Evolutionary conservation across 129 eudicot species (phyloP), one percentile per base, ranked within the genome.

Genomic region (Flaveria sonorensis): DNA sequence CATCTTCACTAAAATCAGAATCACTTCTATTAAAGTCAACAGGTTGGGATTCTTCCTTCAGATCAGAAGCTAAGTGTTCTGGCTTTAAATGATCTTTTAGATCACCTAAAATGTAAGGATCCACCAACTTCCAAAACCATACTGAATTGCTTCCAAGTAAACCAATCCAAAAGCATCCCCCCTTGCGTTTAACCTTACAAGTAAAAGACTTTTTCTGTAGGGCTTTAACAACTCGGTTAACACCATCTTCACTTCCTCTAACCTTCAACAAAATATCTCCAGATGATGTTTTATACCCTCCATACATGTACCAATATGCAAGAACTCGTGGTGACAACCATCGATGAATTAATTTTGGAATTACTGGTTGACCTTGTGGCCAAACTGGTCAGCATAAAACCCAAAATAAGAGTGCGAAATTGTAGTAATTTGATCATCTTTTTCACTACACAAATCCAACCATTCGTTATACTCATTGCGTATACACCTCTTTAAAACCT

Each of bases 271-370:
- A 75, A 74, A 93, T 93, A 77, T 91, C 97, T 4, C 98, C 97
- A 8, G 85, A 78, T 8, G 96, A 82, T 15, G 98, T 93, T 83
- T 80, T 89, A 77, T 87, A 73, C 8, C 98, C 98, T 14, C 92
- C 93, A 51, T 88, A 91, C 97, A 93, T 93, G 56, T 91, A 93
- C 98, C 98, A 93, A 71, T 91, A 93, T 4, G 97, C 98, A 87
- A 93, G 97, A 86, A 82, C 97, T 46, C 89, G 93, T 26, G 96
- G 97, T 2, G 96, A 89, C 83, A 94, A 73, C 98, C 99, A 92
- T 7, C 99, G 79, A 36, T 91, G 90, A 19, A 95, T 82, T 18
- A 95, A 83, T 62, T 95, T 91, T 19, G 99, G 99, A 78, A 91
- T 83, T 8, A 52, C 87, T 30, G 81, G 88, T 18, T 66, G 83